Conservation (phyloP, 495 filamentous ascomycete genomes). For the Corynascus novoguineensis region DNA sequence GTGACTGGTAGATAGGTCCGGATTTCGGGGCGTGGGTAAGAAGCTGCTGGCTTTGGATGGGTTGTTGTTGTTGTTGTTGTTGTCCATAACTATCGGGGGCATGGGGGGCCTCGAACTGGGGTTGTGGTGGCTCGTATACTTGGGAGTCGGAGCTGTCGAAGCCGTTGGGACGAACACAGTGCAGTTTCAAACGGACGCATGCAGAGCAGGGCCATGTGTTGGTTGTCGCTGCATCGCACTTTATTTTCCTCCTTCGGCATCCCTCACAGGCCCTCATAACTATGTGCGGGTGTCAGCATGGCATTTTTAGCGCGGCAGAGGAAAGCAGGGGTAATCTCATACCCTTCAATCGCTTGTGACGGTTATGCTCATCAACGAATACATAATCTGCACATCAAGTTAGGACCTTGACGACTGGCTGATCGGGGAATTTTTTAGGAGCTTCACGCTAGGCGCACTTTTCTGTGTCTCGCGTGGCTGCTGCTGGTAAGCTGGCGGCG, state of each 20-base stretch:
- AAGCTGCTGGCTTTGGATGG: slow-evolving; percentile 41
- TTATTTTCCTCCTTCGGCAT: slow-evolving; percentile 84
- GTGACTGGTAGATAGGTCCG: slow-evolving; percentile 34
- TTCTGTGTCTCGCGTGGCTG: slow-evolving; percentile 60
- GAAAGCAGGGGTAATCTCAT: slow-evolving; percentile 23
- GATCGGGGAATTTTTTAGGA: background rate
- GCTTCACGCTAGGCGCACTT: slow-evolving; percentile 43
- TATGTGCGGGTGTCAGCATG: slow-evolving; percentile 37
- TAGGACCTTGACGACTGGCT: background rate
- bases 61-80: slow-evolving; percentile 45
- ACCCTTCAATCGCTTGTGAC: slow-evolving; percentile 97
- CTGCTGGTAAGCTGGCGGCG: slow-evolving; percentile 50
- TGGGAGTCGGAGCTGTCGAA: slow-evolving; percentile 62
- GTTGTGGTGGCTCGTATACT: slow-evolving; percentile 42
- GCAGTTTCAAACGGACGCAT: slow-evolving; percentile 84
- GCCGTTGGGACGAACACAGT: slow-evolving; percentile 87
- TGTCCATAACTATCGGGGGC: slow-evolving; percentile 54
- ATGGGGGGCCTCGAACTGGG: slow-evolving; percentile 40
- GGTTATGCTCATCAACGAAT: slow-evolving; percentile 98
- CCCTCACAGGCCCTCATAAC: slow-evolving; percentile 99
- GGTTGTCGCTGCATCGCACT: slow-evolving; percentile 95
- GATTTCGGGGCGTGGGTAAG: slow-evolving; percentile 33
- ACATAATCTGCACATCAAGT: slow-evolving; percentile 71
- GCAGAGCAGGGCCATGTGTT: slow-evolving; percentile 98
- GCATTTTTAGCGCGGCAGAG: background rate